A percentile compares a stretch with the other conserved stretches of the same genome.
Evolutionary conservation across 2,329 filamentous ascomycete genomes (phyloP).

Genomic region (Penicillium sp.): DNA sequence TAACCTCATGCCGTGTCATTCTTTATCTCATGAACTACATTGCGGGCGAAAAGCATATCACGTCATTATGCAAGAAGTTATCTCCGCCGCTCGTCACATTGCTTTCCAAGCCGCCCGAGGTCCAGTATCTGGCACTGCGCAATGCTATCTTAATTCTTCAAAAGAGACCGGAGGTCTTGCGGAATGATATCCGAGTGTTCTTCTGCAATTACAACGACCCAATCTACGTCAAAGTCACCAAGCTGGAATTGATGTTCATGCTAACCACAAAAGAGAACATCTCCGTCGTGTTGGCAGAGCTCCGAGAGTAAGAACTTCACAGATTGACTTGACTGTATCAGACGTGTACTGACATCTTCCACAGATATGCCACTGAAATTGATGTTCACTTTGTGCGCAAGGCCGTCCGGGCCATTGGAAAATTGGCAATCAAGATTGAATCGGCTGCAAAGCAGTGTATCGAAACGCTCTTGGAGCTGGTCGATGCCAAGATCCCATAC

Average conservation of each 20-base stretch:
- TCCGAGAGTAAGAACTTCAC: constrained; percentile 61
- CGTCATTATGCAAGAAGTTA: constrained; percentile 77
- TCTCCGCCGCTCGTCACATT: constrained; percentile 91
- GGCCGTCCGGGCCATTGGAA: constrained; percentile 92
- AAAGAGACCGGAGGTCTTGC: constrained; percentile 78
- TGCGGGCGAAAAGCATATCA: constrained; percentile 77
- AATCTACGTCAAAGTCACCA: constrained; percentile 98
- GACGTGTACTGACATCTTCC: constrained; percentile 2
- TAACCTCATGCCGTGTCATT: constrained; percentile 92
- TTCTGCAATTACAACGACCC: constrained; percentile 99
- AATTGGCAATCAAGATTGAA: constrained; percentile 97
- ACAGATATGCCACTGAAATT: constrained; percentile 81
- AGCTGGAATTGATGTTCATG: constrained; percentile 98
- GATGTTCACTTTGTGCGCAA: constrained; percentile 98
- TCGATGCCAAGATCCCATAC: constrained; percentile 96
- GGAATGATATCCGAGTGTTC: constrained; percentile 95
- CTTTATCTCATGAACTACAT: constrained; percentile 99
- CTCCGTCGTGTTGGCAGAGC: constrained; percentile 82
- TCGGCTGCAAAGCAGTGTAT: constrained; percentile 85
- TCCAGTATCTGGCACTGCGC: constrained; percentile 90
- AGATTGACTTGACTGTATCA: not conserved
- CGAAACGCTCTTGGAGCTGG: constrained; percentile 80
- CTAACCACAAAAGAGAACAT: constrained; percentile 92
- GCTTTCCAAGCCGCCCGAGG: constrained; percentile 89
- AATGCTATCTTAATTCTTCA: constrained; percentile 93